Evolutionary conservation across 2,329 filamentous ascomycete species (phyloP).

Genomic region (Tympanopsis confertula): DNA sequence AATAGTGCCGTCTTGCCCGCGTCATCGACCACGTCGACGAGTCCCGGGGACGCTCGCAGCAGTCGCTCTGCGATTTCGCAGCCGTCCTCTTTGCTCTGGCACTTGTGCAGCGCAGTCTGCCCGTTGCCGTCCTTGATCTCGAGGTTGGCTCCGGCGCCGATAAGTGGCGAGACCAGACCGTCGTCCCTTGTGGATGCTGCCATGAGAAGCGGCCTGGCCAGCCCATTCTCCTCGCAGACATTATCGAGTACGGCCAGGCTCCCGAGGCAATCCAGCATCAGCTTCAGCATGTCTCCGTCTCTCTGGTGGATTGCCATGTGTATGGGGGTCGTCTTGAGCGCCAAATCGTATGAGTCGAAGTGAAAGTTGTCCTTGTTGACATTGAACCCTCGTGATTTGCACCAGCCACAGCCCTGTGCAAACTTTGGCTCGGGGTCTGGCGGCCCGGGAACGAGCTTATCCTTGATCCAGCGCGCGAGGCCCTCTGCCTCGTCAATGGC

Average conservation of each 20-base stretch:
- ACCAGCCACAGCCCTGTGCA: constrained; percentile 12
- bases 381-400: constrained; percentile 12
- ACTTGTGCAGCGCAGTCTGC: constrained; percentile 13
- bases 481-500: constrained; percentile 13
- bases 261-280: constrained; percentile 11
- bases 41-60: constrained; percentile 6
- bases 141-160: constrained; percentile 12
- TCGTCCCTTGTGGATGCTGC: constrained; percentile 17
- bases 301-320: constrained; percentile 11
- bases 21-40: constrained; percentile 10
- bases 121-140: constrained; percentile 12
- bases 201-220: constrained; percentile 14
- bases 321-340: constrained; percentile 10
- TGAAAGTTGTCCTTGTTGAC: constrained; percentile 10
- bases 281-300: constrained; percentile 11
- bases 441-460: constrained; percentile 3
- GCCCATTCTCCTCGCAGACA: no score
- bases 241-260: constrained; percentile 10
- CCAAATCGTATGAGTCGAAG: constrained; percentile 11
- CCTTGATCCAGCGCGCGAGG: constrained; percentile 11
- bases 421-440: constrained; percentile 2
- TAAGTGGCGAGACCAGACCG: constrained; percentile 12
- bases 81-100: constrained; percentile 11
- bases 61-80: constrained; percentile 12
- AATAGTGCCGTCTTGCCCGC: constrained; percentile 15